Evolutionary conservation across 2,329 filamentous ascomycete genomes (phyloP).

Genomic region (Trichocomaceae sp.): DNA sequence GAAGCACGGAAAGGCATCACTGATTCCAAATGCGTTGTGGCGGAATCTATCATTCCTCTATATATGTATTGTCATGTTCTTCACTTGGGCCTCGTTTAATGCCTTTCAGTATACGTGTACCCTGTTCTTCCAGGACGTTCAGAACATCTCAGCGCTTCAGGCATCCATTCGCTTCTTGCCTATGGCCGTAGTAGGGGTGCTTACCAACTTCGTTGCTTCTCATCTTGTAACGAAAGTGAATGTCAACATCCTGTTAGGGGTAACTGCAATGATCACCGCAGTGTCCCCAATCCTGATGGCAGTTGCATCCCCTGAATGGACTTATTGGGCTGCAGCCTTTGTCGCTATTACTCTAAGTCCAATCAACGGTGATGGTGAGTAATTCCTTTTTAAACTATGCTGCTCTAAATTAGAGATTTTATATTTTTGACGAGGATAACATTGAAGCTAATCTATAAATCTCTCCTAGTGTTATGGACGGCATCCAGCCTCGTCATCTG

Average conservation of each 20-base stretch:
- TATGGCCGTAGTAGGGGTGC: slow-evolving; percentile 28
- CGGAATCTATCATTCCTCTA: slow-evolving; percentile 23
- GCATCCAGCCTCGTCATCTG: slow-evolving; percentile 50
- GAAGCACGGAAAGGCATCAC: slow-evolving; percentile 16
- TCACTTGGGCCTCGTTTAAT: slow-evolving; percentile 26
- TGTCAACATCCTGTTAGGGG: slow-evolving; percentile 37
- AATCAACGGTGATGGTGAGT: slow-evolving; percentile 33
- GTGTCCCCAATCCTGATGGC: slow-evolving; percentile 42
- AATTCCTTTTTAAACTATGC: slow-evolving; percentile 9
- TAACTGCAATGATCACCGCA: slow-evolving; percentile 28
- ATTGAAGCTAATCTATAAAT: no score
- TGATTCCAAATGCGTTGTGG: slow-evolving; percentile 32
- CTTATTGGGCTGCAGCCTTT: slow-evolving; percentile 44
- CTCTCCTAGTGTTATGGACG: slow-evolving; percentile 43
- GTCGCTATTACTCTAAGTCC: slow-evolving; percentile 40
- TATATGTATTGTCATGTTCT: slow-evolving; percentile 27
- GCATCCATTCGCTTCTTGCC: slow-evolving; percentile 43
- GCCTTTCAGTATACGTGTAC: slow-evolving; percentile 21
- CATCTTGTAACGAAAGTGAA: slow-evolving; percentile 40
- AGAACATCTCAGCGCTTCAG: slow-evolving; percentile 38
- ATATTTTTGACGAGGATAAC: slow-evolving; percentile 12
- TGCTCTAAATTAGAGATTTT: not conserved
- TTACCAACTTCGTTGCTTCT: slow-evolving; percentile 42
- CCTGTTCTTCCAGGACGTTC: slow-evolving; percentile 42
- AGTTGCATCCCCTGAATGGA: slow-evolving; percentile 40